Base-by-base conservation (phyloP, 2,329 filamentous ascomycete genomes). In the Sporothrix curviconia region DNA sequence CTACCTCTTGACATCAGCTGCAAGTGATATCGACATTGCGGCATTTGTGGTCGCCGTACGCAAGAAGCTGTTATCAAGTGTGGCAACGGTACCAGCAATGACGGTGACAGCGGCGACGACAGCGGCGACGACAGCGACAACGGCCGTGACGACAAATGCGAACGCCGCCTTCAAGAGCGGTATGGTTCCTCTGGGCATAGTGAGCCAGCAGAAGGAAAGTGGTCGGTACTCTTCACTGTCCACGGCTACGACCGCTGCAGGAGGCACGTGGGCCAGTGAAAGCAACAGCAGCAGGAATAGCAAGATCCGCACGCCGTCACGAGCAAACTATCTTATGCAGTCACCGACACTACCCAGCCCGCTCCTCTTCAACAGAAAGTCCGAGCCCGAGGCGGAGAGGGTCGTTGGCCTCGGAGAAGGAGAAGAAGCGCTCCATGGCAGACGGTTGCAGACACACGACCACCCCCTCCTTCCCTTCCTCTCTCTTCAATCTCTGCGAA, bases 1-100 rank as follows among this genome's bases (percentile, higher is more conserved):
- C 65, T 83, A 79, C 62, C 71, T 84, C 9, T 72, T 86, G 24
- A 77, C 80, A 0, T 79, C 78, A 2, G 75, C 74, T 1, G 82
- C 83, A 3, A 78, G 73, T 7, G 76, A 79, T 14, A 65, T 71
- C 3, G 82, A 85, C 62, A 77, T 83, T 34, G 71, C 76, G 0
- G 75, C 70, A 0, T 81, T 85, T 60, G 71, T 85, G 30, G 74
- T 75, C 0, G 73, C 74, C 0, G 77, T 86, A 17, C 76, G 77
- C 64, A 76, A 76, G 56, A 72, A 76, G 17, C 69, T 82, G 3
- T 68, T 74, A 11, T 70, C 73, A n/a, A 72, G 72, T 43, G 76
- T 74, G 8, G 55, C 70, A 2, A 78, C 52, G 22, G 12, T 36
- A 30, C n/a, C 17, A 17, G 15, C 19, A 36, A 74, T 60, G 83